These are phyloP conservation scores for Lichenothelia convexa DNA, from an alignment of 495 filamentous ascomycete species.

Conservation along the genomic window DNA sequence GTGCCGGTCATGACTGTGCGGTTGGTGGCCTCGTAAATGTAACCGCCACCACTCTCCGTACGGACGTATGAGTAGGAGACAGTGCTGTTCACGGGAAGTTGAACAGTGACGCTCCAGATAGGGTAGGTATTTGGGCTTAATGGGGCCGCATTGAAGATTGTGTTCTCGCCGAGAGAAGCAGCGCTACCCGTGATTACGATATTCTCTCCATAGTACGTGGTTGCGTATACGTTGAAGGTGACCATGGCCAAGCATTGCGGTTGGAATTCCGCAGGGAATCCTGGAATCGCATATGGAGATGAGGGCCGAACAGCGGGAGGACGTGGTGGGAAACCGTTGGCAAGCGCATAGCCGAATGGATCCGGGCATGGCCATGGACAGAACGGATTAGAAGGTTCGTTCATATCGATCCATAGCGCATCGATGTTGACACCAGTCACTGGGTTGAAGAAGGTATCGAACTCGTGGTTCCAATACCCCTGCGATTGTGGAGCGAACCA, in stretches of 20 bases:
- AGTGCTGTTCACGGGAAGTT: constrained; percentile 6
- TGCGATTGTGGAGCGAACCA: constrained; percentile 58
- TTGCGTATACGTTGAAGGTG: constrained; percentile 10
- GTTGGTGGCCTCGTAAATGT: constrained; percentile 12
- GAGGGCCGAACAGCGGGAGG: constrained; percentile 43
- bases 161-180: constrained; percentile 3
- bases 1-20: constrained; percentile 6
- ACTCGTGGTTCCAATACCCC: constrained; percentile 59
- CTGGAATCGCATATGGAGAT: constrained; percentile 42
- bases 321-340: constrained; percentile 43
- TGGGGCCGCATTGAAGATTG: constrained; percentile 2
- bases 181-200: constrained; percentile 6
- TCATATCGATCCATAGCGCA: constrained; percentile 25
- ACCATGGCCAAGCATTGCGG: constrained; percentile 25
- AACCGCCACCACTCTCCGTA: constrained; percentile 4
- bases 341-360: constrained; percentile 31
- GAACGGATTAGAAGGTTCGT: constrained; percentile 34
- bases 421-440: constrained; percentile 61
- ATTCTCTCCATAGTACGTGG: constrained; percentile 7
- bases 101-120: constrained; percentile 8
- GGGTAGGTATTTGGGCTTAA: constrained; percentile 8
- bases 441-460: constrained; percentile 46
- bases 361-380: constrained; percentile 58
- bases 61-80: constrained; percentile 8
- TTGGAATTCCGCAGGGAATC: constrained; percentile 56